Evolutionary conservation across 192 early-diverging fungal genomes (phyloP).

Genomic region (Borealophlyctis nickersoniae): DNA sequence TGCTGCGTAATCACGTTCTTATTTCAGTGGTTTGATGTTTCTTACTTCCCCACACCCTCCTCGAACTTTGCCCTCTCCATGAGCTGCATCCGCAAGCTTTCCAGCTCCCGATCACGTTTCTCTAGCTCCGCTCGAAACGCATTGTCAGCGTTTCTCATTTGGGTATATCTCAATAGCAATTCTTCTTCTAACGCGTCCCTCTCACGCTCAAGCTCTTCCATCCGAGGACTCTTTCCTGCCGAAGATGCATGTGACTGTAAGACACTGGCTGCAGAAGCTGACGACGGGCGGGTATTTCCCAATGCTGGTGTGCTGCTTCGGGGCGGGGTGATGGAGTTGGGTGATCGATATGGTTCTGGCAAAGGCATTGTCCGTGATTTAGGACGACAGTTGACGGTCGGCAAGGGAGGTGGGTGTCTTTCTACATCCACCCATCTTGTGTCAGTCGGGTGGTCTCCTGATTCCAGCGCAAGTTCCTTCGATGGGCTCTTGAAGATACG

Average conservation of each 20-base stretch:
- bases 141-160: too few species aligned
- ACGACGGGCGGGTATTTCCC: not conserved
- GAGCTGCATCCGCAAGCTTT: too few species aligned
- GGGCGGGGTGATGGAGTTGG: not conserved
- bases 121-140: too few species aligned
- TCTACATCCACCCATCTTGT: too few species aligned
- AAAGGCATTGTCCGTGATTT: not conserved
- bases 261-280: not conserved
- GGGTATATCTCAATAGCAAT: not conserved
- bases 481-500: not conserved
- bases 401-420: too few species aligned
- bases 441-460: not conserved
- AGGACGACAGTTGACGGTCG: too few species aligned
- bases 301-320: not conserved
- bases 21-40: too few species aligned
- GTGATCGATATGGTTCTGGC: not conserved
- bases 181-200: constrained; percentile 10
- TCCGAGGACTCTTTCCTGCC: not conserved
- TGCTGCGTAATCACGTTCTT: too few species aligned
- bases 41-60: too few species aligned
- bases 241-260: too few species aligned
- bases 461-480: not conserved
- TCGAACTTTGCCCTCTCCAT: too few species aligned
- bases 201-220: constrained; percentile 1
- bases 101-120: too few species aligned